Evolutionary conservation across 2,329 filamentous ascomycete genomes (phyloP), one percentile per base, ranked within the genome.

Genomic region (Xenosphaeropsis pyriputrescens): DNA sequence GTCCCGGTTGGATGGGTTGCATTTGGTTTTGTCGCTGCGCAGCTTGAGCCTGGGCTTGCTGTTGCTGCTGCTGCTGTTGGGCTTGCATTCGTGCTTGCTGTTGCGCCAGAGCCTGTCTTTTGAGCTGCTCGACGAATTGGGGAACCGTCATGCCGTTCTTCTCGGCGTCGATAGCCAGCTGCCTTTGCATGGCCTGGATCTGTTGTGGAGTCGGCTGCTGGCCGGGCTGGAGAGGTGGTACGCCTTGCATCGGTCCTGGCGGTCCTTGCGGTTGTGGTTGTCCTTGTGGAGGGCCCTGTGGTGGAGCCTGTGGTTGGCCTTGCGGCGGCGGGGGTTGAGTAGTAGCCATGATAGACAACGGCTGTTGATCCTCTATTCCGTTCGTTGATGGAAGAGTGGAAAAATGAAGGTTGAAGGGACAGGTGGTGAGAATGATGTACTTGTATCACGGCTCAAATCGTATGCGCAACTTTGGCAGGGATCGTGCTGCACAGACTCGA

Each of bases 91-190:
- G 54, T 43, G 57, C 53, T 47, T 69, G 50, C 62, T 67, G 73
- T 63, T 56, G 67, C 56, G 61, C 60, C 48, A 61, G 57, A 4
- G 64, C 65, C 50, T 76, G 70, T 48, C 62, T 65, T 57, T 73
- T 75, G 50, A 80, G 64, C 42, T 75, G 70, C 53, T 79, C 76
- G 52, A 93, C 72, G 56, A 93, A 94, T 59, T 94, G 70, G 33
- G 80, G 85, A 1, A 91, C 79, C 6, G 80, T 76, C 71, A 96
- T 77, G 56, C 88, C 88, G 45, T 79, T 74, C 61, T 82, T 86
- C 52, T 82, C 69, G 35, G 89, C 89, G 60, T 95, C 88, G 36
- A 74, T 72, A 35, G 80, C 79, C 33, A 95, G 64, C 59, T 91
- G 81, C 50, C 77, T 74, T 58, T 93, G 84, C 70, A 95, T 91